These are phyloP conservation scores for Zymoseptoria tritici DNA, from an alignment of 2,329 filamentous ascomycete genomes.

Conservation along the genomic window DNA sequence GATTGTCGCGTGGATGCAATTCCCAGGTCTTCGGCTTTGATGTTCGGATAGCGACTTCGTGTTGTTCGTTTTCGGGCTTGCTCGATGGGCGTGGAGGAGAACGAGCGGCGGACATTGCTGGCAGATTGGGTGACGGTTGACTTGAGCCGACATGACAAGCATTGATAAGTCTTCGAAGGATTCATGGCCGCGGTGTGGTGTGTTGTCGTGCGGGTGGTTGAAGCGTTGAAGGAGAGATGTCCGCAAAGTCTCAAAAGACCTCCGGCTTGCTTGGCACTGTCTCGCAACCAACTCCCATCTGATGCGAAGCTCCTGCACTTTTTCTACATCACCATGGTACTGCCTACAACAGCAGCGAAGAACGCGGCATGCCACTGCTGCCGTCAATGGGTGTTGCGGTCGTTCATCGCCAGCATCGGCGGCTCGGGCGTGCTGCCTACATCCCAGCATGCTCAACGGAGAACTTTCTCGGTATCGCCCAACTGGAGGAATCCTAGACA, in stretches of 20 bases:
- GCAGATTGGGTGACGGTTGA: constrained; percentile 9
- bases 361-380: constrained; percentile 17
- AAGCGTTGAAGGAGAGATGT: constrained; percentile 3
- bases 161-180: constrained; percentile 24
- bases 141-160: constrained; percentile 27
- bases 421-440: constrained; percentile 6
- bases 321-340: constrained; percentile 7
- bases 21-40: constrained; percentile 36
- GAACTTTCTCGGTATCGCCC: constrained; percentile 16
- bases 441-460: constrained; percentile 10
- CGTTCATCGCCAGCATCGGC: constrained; percentile 26
- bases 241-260: too few species aligned
- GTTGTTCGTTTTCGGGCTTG: constrained; percentile 33
- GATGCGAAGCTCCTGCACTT: background rate
- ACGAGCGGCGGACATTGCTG: constrained; percentile 29
- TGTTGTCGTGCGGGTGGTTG: background rate
- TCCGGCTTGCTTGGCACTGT: constrained; percentile 4
- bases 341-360: constrained; percentile 10
- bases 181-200: constrained; percentile 14
- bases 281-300: background rate
- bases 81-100: constrained; percentile 35
- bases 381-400: constrained; percentile 22
- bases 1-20: constrained; percentile 10
- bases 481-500: constrained; percentile 16
- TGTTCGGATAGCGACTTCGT: constrained; percentile 30